Evolutionary conservation across 169 alveolate species (phyloP).

Genomic region (Plasmodium cynomolgi): DNA sequence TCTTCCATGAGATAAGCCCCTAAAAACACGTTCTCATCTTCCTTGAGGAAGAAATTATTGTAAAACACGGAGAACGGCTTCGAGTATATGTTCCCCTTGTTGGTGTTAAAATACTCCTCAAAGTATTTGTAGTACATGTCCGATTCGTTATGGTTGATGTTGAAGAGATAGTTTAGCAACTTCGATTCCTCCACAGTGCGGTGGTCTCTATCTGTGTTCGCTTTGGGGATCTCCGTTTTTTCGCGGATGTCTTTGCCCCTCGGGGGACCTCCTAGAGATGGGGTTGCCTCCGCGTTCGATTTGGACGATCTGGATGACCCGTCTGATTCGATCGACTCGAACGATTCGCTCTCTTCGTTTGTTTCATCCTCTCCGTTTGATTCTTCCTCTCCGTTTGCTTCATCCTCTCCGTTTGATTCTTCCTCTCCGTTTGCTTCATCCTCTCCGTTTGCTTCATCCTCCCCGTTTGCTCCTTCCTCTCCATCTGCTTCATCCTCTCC

Average conservation of each 20-base stretch:
- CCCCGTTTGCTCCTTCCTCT: not conserved
- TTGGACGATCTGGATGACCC: not conserved
- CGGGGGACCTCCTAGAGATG: not conserved
- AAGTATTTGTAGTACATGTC: constrained; percentile 60
- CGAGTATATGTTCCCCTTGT: constrained; percentile 41
- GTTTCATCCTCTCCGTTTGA: no score
- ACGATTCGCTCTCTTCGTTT: not conserved
- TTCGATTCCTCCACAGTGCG: not conserved
- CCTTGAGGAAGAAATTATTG: constrained; percentile 30
- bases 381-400: not conserved
- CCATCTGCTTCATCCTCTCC: not conserved
- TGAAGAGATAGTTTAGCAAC: constrained; percentile 37
- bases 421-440: not conserved
- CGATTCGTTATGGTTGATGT: constrained; percentile 40
- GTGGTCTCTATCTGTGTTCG: not conserved
- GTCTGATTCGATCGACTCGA: not conserved
- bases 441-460: not conserved
- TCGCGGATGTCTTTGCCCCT: not conserved
- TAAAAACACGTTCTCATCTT: constrained; percentile 41
- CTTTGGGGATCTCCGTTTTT: not conserved
- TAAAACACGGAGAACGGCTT: constrained; percentile 54
- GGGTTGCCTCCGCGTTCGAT: not conserved
- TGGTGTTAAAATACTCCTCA: constrained; percentile 68
- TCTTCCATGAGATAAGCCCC: not conserved
- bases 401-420: not conserved